Base-by-base conservation (phyloP, 2,329 filamentous ascomycete species). In the Elsinoe australis region DNA sequence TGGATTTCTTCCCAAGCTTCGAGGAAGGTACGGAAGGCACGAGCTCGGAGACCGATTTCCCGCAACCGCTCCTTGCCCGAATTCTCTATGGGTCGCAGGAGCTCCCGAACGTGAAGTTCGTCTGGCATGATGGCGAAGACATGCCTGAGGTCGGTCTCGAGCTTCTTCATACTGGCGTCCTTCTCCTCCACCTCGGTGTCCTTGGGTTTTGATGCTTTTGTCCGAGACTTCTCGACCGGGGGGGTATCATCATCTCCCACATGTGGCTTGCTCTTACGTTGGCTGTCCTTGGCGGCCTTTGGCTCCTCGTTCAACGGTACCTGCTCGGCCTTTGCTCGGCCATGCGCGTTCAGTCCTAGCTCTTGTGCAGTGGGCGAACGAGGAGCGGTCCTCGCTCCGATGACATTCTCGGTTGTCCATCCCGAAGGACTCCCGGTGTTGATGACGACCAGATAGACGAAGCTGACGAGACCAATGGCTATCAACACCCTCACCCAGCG, bases 1-100 rank as follows among this genome's bases (percentile, higher is more conserved):
- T 65, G 63, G 8, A 65, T 51, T 32, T 58, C 60, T 51, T 68
- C 66, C 68, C 67, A 71, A 3, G 67, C 65, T 28, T 64, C 61
- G 15, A 67, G 64, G 44, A 66, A 67, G 34, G 57, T 62, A 46
- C 61, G 61, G 54, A 66, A 71, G 7, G 61, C 62, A 32, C 67
- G 64, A 4, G 65, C 61, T 19, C 67, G 62, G 8, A 70, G 54
- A 10, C 65, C 67, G 14, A 67, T 57, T 50, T 70, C 67, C 14
- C 62, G 61, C 29, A 70, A 59, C 42, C 63, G 61, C 42, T 62
- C 60, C 46, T 68, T 63, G 21, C 67, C 68, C 2, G 66, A 66
- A 2, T 58, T 55, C 14, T 65, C 56, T 35, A 71, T 63, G 3
- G 64, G 62, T 4, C 63, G 59, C 2, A 69, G 56, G 6, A 69